Evolutionary conservation across 129 eudicot species (phyloP).

Genomic region (Flaveria brownii): DNA sequence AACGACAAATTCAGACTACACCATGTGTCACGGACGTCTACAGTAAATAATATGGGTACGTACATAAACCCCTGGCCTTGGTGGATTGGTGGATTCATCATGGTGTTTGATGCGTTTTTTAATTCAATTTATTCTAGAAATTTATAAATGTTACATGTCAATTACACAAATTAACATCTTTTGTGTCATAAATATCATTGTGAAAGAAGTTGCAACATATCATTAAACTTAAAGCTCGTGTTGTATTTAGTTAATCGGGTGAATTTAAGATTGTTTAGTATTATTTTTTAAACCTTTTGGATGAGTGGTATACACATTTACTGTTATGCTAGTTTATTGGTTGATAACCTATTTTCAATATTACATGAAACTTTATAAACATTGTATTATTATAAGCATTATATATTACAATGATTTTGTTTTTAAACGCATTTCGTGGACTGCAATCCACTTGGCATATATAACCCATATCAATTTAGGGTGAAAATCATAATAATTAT

Average conservation of each 20-base stretch:
- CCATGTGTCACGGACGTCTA: background rate
- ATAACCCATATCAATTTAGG: too few relatives aligned
- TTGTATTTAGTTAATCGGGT: background rate
- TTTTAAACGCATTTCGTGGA: too few relatives aligned
- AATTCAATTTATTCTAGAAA: background rate
- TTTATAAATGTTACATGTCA: background rate
- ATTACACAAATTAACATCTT: background rate
- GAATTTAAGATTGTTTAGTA: background rate
- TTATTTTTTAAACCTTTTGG: background rate
- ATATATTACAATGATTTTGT: too few relatives aligned
- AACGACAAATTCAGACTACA: slow-evolving; percentile 3
- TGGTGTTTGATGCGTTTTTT: background rate
- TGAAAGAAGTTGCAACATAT: too few relatives aligned
- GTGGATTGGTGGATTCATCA: slow-evolving; percentile 10
- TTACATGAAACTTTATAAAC: background rate
- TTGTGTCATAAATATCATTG: too few relatives aligned
- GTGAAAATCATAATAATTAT: too few relatives aligned
- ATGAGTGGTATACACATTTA: too few relatives aligned
- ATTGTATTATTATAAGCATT: background rate
- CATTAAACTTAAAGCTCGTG: too few relatives aligned
- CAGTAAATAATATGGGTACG: slow-evolving; percentile 15
- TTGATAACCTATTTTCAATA: background rate
- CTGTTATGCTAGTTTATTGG: too few relatives aligned
- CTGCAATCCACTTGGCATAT: too few relatives aligned
- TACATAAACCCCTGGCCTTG: background rate